Percentiles rank a stretch among this genome's conserved stretches.
Conservation (phyloP, 331 rosid species). For the Acacia pycnantha region DNA sequence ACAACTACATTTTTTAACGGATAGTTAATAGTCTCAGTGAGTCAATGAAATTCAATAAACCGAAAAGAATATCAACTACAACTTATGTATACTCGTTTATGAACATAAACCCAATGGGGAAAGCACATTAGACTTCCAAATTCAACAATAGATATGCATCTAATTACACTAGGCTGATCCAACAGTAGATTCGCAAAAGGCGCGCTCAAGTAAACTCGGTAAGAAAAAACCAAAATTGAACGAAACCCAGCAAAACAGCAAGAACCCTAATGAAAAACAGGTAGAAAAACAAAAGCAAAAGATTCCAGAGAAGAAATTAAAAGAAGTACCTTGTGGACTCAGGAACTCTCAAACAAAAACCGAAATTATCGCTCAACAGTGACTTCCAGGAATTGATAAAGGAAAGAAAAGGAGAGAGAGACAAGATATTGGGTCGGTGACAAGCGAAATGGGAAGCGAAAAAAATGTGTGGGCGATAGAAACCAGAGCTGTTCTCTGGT, state of each 20-base stretch:
- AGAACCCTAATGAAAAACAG: constrained; percentile 2
- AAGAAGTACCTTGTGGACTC: constrained; percentile 44
- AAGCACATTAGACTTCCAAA: constrained; percentile 21
- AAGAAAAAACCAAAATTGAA: neutral
- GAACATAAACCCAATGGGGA: constrained; percentile 12
- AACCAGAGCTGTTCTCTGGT: too few species aligned
- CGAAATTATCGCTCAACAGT: neutral
- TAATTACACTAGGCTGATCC: constrained; percentile 29
- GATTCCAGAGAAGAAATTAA: neutral
- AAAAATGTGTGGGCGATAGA: too few species aligned
- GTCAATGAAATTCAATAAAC: constrained; percentile 1
- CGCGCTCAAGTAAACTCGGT: neutral
- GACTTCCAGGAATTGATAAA: too few species aligned
- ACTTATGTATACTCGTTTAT: constrained; percentile 9
- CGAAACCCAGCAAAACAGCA: neutral
- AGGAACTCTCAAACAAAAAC: constrained; percentile 32
- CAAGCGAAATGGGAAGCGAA: too few species aligned
- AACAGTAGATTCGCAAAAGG: constrained; percentile 17
- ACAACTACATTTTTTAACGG: neutral
- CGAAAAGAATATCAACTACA: constrained; percentile 5
- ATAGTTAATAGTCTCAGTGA: neutral
- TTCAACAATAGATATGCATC: constrained; percentile 20
- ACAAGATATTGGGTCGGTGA: too few species aligned
- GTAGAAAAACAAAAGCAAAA: neutral
- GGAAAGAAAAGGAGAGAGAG: too few species aligned